Base-by-base conservation (phyloP, 1,284 basidiomycete genomes). In the Sporisorium sorghi region DNA sequence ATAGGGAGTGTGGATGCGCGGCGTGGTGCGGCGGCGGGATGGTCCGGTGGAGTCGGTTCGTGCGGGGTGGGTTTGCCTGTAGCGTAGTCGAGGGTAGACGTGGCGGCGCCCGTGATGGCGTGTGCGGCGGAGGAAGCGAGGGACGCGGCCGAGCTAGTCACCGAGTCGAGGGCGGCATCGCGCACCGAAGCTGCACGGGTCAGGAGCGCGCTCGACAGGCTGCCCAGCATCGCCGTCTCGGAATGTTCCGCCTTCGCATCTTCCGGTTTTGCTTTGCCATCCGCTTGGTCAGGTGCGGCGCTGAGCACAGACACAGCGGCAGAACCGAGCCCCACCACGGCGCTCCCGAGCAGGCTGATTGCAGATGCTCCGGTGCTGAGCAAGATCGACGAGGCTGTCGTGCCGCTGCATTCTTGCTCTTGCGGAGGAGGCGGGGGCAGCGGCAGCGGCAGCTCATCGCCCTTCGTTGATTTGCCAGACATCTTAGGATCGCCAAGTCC, bases 321-420 rank as follows among this genome's bases (percentile, higher is more conserved):
- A 12, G 60, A 57, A 10, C 53, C 53, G 15, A 70, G 15, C 0
- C 44, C 49, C 28, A 60, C 30, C 5, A 70, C 57, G 1, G 60
- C 61, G 17, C 53, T 64, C 0, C 67, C 67, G 12, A 70, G 53
- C 5, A 70, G n/a, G 14, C 53, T 57, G 19, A 70, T 37, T 19
- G 60, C 67, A 0, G 67, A 70, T 5, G 47, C 48, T 6, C 65
- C 58, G 4, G 52, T 50, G 43, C 23, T 35, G 15, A 60, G 3
- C n/a, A 58, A 24, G 9, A 57, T 9, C 11, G 66, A 58, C 11
- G 65, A 19, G 12, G 64, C 54, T 19, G 51, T 23, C 35, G 39
- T 14, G 9, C 35, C n/a, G n/a, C n/a, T 8, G n/a, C 10, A n/a
- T 12, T 35, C 42, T 12, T 49, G 46, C 12, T 42, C 46, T 6